Conservation (phyloP, 495 filamentous ascomycete genomes). For the Wilcoxina mikolae region DNA sequence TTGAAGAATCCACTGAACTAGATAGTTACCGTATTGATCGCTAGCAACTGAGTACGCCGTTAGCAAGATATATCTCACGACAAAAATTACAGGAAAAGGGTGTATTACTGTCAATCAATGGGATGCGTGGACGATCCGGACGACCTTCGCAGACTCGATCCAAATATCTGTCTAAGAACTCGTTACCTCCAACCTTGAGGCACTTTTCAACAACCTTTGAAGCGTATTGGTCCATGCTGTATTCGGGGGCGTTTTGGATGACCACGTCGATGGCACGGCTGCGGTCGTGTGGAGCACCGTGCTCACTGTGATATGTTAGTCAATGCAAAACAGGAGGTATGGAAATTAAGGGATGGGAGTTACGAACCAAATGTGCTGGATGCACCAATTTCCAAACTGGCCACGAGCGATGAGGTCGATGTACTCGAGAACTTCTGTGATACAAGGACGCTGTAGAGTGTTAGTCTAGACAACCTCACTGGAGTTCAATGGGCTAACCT, state of each 20-base stretch:
- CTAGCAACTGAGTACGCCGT: conserved; percentile 52
- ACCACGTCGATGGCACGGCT: conserved; percentile 90
- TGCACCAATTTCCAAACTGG: conserved; percentile 99
- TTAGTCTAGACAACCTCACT: conserved; percentile 28
- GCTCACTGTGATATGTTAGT: conserved; percentile 39
- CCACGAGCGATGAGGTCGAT: conserved; percentile 93
- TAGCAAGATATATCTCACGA: conserved; percentile 19
- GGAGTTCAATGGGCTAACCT: conserved; percentile 42
- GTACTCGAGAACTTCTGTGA: conserved; percentile 85
- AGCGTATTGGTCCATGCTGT: conserved; percentile 98
- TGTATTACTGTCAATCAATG: conserved; percentile 76
- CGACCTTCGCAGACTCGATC: conserved; percentile 85
- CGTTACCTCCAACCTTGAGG: conserved; percentile 82
- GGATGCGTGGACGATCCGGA: conserved; percentile 82
- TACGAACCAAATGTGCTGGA: conserved; percentile 74
- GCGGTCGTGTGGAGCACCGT: conserved; percentile 80
- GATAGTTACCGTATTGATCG: conserved; percentile 96
- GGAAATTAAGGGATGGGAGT: background rate
- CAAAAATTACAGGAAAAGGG: background rate
- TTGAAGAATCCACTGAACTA: conserved; percentile 91
- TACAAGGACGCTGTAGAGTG: conserved; percentile 63
- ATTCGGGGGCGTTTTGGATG: conserved; percentile 78
- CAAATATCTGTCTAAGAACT: conserved; percentile 87
- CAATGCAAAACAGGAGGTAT: background rate
- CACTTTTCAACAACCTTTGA: conserved; percentile 99